These are phyloP conservation scores for Collybia nuda DNA, from an alignment of 768 basidiomycete genomes.

Conservation along the genomic window DNA sequence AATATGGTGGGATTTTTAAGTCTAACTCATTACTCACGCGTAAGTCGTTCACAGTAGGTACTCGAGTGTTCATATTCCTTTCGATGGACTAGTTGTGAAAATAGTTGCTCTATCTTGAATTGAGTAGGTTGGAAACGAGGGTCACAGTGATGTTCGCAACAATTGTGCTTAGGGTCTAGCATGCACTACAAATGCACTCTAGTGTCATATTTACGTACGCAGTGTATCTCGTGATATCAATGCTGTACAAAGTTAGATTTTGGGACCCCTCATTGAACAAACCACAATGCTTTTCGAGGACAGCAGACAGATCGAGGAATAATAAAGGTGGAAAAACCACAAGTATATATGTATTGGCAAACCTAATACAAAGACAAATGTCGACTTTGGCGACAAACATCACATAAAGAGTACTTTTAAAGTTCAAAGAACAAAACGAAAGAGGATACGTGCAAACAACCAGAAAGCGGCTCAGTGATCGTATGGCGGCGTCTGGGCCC, in stretches of 20 bases:
- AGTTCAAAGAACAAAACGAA: neutral
- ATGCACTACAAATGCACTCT: too few relatives aligned
- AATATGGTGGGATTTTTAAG: neutral
- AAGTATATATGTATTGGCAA: neutral
- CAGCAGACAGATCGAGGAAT: neutral
- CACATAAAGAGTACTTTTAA: slow-evolving; percentile 6
- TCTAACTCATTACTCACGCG: slow-evolving; percentile 17
- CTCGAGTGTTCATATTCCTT: slow-evolving; percentile 1
- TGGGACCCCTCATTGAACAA: neutral
- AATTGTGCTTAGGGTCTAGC: too few relatives aligned
- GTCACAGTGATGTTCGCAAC: too few relatives aligned
- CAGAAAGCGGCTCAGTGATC: slow-evolving; percentile 39
- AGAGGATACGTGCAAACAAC: neutral
- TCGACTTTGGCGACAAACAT: slow-evolving; percentile 5
- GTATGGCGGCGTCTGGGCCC: slow-evolving; percentile 60
- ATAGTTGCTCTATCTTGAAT: too few relatives aligned
- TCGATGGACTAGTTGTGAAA: too few relatives aligned
- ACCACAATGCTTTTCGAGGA: neutral
- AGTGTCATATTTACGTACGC: too few relatives aligned
- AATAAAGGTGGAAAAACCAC: neutral
- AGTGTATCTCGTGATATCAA: too few relatives aligned
- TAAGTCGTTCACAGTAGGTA: slow-evolving; percentile 27
- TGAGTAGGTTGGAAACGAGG: too few relatives aligned
- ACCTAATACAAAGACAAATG: slow-evolving; percentile 5
- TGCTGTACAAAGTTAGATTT: too few relatives aligned